Evolutionary conservation across 169 alveolate genomes (phyloP).

Genomic region (Toxoplasma gondii): DNA sequence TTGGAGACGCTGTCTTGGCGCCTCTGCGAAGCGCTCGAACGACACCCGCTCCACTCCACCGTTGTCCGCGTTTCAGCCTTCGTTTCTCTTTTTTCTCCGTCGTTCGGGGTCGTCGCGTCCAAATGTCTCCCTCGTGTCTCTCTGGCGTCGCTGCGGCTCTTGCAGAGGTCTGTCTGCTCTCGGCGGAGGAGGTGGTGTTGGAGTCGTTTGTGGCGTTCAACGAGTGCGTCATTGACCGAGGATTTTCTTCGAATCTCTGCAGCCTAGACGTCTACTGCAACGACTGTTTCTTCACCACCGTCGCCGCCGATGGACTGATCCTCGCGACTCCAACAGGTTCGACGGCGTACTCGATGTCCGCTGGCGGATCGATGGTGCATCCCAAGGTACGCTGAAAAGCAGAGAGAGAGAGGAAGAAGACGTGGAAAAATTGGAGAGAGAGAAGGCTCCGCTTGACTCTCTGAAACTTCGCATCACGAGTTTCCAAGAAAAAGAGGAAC

Average conservation of each 20-base stretch:
- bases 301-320: constrained; percentile 82
- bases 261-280: constrained; percentile 75
- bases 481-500: no score
- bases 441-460: no score
- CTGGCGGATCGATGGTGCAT: constrained; percentile 97
- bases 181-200: background rate
- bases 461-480: no score
- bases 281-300: constrained; percentile 77
- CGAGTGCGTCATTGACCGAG: constrained; percentile 82
- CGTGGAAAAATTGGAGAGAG: no score
- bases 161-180: constrained; percentile 16
- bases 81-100: no score
- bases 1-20: no score
- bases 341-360: constrained; percentile 96
- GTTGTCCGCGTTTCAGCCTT: no score
- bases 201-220: constrained; percentile 72
- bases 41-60: no score
- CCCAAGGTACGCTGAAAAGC: constrained; percentile 79
- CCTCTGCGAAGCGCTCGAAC: no score
- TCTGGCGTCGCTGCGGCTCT: background rate
- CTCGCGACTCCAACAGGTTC: constrained; percentile 98
- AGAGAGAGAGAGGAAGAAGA: background rate
- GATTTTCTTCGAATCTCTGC: constrained; percentile 75
- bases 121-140: no score
- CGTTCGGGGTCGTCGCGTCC: no score